phyloP scores from a whole-genome alignment of 768 basidiomycete species.

The Boletus rufocinnamomeus region DNA sequence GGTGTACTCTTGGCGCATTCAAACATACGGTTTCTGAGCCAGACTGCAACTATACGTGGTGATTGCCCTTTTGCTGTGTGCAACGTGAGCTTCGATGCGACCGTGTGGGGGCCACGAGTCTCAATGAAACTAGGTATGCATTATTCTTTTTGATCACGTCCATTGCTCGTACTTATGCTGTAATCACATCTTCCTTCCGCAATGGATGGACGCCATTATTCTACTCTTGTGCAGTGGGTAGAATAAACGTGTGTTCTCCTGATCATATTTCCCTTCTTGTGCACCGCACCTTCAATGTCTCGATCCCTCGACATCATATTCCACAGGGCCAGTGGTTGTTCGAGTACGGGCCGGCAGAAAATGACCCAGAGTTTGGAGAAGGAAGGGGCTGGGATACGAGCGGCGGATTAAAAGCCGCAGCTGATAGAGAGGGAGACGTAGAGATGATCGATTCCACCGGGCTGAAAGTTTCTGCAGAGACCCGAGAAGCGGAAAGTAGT shows the following conservation, averaged over 20 bases:
- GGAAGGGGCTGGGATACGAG: conserved; percentile 31
- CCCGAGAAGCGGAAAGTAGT: conserved; percentile 44
- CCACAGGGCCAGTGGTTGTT: conserved; percentile 80
- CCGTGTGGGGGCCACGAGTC: conserved; percentile 84
- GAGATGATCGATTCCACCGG: conserved; percentile 15
- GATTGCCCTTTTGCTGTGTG: conserved; percentile 88
- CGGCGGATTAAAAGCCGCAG: conserved; percentile 12
- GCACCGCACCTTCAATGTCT: conserved; percentile 92
- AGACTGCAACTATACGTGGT: conserved; percentile 65
- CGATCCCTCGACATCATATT: conserved; percentile 91
- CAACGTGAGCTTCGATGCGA: conserved; percentile 75
- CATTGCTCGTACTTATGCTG: background rate
- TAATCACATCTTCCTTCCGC: background rate
- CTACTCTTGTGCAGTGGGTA: conserved; percentile 58
- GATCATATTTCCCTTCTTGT: conserved; percentile 91
- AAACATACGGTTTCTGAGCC: conserved; percentile 64
- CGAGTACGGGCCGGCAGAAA: conserved; percentile 81
- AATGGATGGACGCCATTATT: background rate
- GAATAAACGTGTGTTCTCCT: conserved; percentile 84
- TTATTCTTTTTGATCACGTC: background rate
- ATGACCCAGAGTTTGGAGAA: conserved; percentile 69
- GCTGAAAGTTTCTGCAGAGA: conserved; percentile 13
- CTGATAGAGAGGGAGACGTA: conserved; percentile 2
- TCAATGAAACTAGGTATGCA: conserved; percentile 77
- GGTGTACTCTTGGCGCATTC: conserved; percentile 90